Evolutionary conservation across 202 grass and related monocot genomes (phyloP).

Genomic region (Saccharum hybrid): DNA sequence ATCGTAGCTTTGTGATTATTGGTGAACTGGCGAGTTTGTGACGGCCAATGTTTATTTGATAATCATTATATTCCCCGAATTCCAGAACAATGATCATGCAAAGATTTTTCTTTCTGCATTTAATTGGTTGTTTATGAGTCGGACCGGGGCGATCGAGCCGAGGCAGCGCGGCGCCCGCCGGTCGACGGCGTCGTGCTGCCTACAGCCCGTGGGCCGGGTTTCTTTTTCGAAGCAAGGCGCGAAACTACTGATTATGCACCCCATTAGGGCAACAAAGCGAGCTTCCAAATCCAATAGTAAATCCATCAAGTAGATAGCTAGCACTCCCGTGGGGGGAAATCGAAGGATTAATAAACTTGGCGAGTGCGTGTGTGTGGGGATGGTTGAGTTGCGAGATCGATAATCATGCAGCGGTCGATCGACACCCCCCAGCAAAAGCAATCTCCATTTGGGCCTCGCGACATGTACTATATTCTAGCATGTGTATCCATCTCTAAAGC

Average conservation of each 20-base stretch:
- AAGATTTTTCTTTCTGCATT: too few species aligned
- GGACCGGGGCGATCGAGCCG: not conserved
- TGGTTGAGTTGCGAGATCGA: slow-evolving; percentile 37
- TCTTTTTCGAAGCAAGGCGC: slow-evolving; percentile 31
- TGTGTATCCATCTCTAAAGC: slow-evolving; percentile 29
- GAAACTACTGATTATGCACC: slow-evolving; percentile 54
- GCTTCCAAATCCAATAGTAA: slow-evolving; percentile 48
- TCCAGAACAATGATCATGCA: slow-evolving; percentile 45
- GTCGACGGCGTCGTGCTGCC: slow-evolving; percentile 42
- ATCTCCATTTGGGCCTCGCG: slow-evolving; percentile 27
- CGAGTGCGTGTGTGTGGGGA: slow-evolving; percentile 35
- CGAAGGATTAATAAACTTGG: slow-evolving; percentile 44
- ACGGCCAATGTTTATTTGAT: not conserved
- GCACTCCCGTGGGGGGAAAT: slow-evolving; percentile 45
- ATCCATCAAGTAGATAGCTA: slow-evolving; percentile 34
- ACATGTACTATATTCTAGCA: slow-evolving; percentile 30
- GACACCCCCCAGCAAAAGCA: slow-evolving; percentile 47
- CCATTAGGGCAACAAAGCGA: slow-evolving; percentile 51
- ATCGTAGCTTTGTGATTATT: too few species aligned
- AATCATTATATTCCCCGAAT: slow-evolving; percentile 47
- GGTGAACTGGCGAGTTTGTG: too few species aligned
- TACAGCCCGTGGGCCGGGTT: not conserved
- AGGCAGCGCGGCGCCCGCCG: slow-evolving; percentile 39
- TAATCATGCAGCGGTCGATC: slow-evolving; percentile 31
- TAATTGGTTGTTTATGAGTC: too few species aligned